A percentile compares a stretch with the other conserved stretches of the same genome.
phyloP scores from a whole-genome alignment of 2,329 filamentous ascomycete species.

The Trichoderma brevicompactum region DNA sequence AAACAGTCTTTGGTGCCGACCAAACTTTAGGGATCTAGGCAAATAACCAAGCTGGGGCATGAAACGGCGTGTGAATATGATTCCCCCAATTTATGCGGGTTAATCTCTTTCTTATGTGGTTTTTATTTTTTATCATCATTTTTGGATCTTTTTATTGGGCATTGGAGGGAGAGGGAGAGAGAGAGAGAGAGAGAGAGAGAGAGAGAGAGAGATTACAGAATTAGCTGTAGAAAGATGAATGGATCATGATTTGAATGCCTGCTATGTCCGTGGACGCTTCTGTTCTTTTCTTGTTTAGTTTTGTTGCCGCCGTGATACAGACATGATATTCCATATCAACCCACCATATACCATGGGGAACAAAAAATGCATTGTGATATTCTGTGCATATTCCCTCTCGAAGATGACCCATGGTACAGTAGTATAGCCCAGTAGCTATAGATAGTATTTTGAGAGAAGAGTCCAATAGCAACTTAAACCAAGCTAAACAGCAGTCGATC shows the following conservation, averaged over 20 bases:
- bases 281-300: no score
- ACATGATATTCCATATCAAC: no score
- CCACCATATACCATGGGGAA: no score
- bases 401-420: no score
- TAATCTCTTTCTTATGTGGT: conserved; percentile 1
- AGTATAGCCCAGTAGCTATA: no score
- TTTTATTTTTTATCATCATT: not conserved
- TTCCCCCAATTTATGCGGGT: not conserved
- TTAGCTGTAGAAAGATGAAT: conserved; percentile 6
- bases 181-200: no score
- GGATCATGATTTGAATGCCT: conserved; percentile 6
- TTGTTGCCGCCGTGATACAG: no score
- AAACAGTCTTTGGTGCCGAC: not conserved
- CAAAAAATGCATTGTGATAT: no score
- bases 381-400: no score
- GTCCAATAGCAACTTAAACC: no score
- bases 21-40: not conserved
- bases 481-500: no score
- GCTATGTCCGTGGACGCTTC: not conserved
- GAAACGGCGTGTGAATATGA: conserved; percentile 15
- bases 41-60: conserved; percentile 8
- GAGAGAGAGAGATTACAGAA: not conserved
- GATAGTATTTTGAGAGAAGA: no score
- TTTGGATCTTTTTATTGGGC: not conserved
- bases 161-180: not conserved